These are phyloP conservation scores for Iberis amara DNA, from an alignment of 441 rosid genomes.

Conservation along the genomic window DNA sequence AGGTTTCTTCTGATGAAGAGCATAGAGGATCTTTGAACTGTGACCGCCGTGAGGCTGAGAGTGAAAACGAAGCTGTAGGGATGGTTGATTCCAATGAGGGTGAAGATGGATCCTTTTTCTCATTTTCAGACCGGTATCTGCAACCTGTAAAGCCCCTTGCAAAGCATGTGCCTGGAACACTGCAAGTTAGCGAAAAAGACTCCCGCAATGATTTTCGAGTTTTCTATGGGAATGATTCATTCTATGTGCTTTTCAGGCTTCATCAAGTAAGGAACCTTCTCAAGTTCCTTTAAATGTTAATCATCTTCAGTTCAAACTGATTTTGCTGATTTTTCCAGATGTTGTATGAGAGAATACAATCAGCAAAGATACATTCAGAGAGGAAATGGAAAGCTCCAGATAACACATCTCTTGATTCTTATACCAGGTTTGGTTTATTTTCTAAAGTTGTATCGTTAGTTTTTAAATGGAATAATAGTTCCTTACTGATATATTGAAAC, in stretches of 20 bases:
- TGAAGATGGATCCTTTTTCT: slow-evolving; percentile 44
- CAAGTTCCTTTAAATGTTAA: background rate
- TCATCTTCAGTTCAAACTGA: background rate
- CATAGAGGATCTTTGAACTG: slow-evolving; percentile 52
- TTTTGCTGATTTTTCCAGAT: slow-evolving; percentile 39
- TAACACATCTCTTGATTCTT: slow-evolving; percentile 64
- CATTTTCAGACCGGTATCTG: slow-evolving; percentile 70
- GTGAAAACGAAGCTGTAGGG: slow-evolving; percentile 26
- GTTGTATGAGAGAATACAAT: slow-evolving; percentile 78
- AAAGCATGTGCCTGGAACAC: slow-evolving; percentile 54
- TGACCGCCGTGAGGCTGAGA: slow-evolving; percentile 52
- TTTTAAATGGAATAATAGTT: background rate
- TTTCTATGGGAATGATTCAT: slow-evolving; percentile 93
- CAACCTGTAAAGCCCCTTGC: slow-evolving; percentile 75
- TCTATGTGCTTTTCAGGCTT: slow-evolving; percentile 90
- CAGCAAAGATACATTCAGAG: slow-evolving; percentile 81
- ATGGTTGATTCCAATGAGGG: slow-evolving; percentile 62
- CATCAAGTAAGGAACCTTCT: slow-evolving; percentile 62
- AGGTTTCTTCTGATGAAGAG: slow-evolving; percentile 32
- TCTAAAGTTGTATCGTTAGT: background rate
- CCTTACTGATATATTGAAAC: slow-evolving; percentile 18
- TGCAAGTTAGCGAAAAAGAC: slow-evolving; percentile 45
- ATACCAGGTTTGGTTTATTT: slow-evolving; percentile 56
- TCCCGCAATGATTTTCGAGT: slow-evolving; percentile 46
- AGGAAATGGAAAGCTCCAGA: slow-evolving; percentile 80